phyloP scores from a whole-genome alignment of 2,329 filamentous ascomycete species.

The Cladosporium halotolerans region DNA sequence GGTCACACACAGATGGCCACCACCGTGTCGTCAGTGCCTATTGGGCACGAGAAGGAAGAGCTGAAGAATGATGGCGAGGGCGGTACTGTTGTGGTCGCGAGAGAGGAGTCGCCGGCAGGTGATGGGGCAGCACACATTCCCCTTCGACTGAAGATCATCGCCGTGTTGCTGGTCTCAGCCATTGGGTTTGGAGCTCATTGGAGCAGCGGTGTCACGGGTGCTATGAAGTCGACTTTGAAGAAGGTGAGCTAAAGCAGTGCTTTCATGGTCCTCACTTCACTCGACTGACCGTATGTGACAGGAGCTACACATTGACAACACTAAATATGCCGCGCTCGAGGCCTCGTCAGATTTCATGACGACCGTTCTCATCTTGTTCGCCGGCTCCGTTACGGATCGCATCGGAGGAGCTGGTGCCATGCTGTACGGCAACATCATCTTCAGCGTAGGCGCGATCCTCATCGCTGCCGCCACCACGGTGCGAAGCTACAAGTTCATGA shows the following conservation, averaged over 20 bases:
- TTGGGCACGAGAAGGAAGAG: neutral
- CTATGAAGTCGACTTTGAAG: constrained; percentile 57
- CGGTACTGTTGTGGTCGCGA: neutral
- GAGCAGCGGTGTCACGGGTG: constrained; percentile 55
- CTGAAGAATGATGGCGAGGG: constrained; percentile 3
- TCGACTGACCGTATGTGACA: neutral
- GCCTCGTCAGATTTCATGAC: constrained; percentile 59
- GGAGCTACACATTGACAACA: constrained; percentile 54
- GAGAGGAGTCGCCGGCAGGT: neutral
- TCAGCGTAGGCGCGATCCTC: constrained; percentile 52
- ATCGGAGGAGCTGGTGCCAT: constrained; percentile 55
- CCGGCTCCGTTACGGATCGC: constrained; percentile 52
- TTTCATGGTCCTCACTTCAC: neutral
- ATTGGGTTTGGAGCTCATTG: constrained; percentile 57
- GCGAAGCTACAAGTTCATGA: constrained; percentile 55
- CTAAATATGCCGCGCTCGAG: constrained; percentile 53
- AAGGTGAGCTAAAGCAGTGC: constrained; percentile 32
- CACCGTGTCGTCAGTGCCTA: neutral
- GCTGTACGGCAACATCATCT: constrained; percentile 57
- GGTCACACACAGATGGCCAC: neutral
- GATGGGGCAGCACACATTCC: constrained; percentile 12
- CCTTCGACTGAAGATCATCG: constrained; percentile 33
- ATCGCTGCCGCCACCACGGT: constrained; percentile 52
- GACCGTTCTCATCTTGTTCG: constrained; percentile 49
- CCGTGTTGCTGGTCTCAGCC: constrained; percentile 46